These are phyloP conservation scores for Colletotrichum shisoi DNA, from an alignment of 2,329 filamentous ascomycete genomes.

Conservation along the genomic window DNA sequence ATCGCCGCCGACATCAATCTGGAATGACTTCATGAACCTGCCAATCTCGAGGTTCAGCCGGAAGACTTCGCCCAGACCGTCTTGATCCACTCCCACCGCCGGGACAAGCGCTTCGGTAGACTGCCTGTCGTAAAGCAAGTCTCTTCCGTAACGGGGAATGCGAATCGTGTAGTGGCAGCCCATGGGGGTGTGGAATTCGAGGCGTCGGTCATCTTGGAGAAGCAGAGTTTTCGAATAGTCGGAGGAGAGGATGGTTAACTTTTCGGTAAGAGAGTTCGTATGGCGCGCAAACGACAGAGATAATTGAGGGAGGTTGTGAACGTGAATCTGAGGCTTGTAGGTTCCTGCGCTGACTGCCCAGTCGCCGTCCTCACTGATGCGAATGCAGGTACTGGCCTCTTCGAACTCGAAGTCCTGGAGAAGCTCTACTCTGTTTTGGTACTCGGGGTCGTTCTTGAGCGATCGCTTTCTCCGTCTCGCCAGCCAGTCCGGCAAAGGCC, in stretches of 20 bases:
- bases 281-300: conserved; percentile 94
- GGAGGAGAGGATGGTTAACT: conserved; percentile 84
- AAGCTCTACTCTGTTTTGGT: conserved; percentile 90
- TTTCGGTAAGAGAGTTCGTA: conserved; percentile 89
- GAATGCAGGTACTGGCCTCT: conserved; percentile 88
- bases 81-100: conserved; percentile 82
- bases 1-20: conserved; percentile 87
- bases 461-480: conserved; percentile 87
- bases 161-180: conserved; percentile 90
- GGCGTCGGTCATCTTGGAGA: conserved; percentile 85
- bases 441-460: conserved; percentile 90
- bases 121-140: conserved; percentile 82
- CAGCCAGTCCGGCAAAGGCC: conserved; percentile 94
- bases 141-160: conserved; percentile 90
- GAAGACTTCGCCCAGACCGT: conserved; percentile 91
- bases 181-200: conserved; percentile 91
- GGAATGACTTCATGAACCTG: conserved; percentile 92
- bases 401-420: conserved; percentile 98
- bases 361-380: conserved; percentile 91
- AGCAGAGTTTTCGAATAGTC: conserved; percentile 96
- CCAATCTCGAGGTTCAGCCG: conserved; percentile 90
- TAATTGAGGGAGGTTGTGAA: conserved; percentile 92
- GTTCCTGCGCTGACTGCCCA: conserved; percentile 82
- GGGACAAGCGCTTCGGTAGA: conserved; percentile 87
- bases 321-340: conserved; percentile 81